A percentile compares a stretch with the other conserved stretches of the same genome.
phyloP scores from a whole-genome alignment of 2,329 filamentous ascomycete genomes.

The Escovopsis sp. region DNA sequence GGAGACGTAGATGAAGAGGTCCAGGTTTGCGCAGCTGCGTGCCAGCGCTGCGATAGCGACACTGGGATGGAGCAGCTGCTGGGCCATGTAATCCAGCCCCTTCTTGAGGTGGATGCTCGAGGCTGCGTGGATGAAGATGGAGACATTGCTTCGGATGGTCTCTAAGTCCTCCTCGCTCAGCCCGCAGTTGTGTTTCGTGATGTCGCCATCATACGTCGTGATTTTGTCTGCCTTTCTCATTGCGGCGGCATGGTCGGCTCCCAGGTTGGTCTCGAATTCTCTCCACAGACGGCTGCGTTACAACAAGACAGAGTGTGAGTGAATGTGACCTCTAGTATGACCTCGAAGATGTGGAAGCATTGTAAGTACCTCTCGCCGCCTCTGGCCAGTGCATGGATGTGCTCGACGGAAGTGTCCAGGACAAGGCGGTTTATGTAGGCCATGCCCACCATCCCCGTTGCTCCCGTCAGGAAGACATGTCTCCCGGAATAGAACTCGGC shows the following conservation, averaged over 20 bases:
- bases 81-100: background rate
- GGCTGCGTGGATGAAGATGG: constrained; percentile 1
- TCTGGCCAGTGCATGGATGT: background rate
- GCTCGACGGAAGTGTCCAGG: background rate
- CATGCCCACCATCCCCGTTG: constrained; percentile 1
- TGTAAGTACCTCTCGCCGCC: constrained; percentile 1
- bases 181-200: background rate
- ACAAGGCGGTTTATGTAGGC: background rate
- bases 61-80: background rate
- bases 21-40: background rate
- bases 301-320: too few species aligned
- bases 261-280: background rate
- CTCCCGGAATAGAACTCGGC: background rate
- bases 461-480: constrained; percentile 1
- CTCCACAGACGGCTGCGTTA: background rate
- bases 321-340: background rate
- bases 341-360: background rate
- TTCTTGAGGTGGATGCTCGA: background rate
- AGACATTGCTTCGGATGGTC: background rate
- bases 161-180: background rate
- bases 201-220: background rate
- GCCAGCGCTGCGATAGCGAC: background rate
- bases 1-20: background rate
- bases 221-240: background rate
- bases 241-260: background rate